Evolutionary conservation across 192 early-diverging fungal genomes (phyloP), one percentile per base, ranked within the genome.

Genomic region (Coemansia sp.): DNA sequence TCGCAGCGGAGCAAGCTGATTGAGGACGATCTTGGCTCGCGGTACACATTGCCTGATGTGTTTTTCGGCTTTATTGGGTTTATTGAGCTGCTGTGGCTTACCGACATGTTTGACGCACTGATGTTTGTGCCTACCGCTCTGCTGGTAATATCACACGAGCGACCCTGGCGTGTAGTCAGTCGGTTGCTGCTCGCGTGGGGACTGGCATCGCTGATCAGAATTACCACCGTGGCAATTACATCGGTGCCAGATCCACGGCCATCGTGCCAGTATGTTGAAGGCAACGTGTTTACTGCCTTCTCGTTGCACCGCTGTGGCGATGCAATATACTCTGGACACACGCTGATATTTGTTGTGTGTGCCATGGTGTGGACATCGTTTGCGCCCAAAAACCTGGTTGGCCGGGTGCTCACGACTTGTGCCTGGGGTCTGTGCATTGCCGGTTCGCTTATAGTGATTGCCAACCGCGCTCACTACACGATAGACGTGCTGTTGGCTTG

Each of bases 321-420:
- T 41, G 79, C 78, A 18, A 87, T 85, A 40, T 87, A 82, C 53
- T 82, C 80, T 18, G 86, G 86, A 20, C 86, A 87, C 61, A 84
- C 86, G 8, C 55, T 83, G 28, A 82, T 87, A 14, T 82, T 85
- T 58, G 79, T 84, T 0, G 71, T 84, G 38, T 83, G 77, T 21
- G 81, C 82, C 0, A 59, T 87, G 58, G 70, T 75, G 41, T 85
- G 83, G 83, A 64, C 81, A 18, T 79, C 82, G 36, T 82, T 83
- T 63, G 73, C 80, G 13, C 80, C 80, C n/a, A 55, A 59, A 10
- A 72, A 58, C 20, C 59, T 69, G 65, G 42, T 81, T 9, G 81
- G 79, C 2, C 58, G 71, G 8, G 50, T 65, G 8, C 59, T 68
- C 33, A 57, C 78, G 10, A 33, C 71, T 20, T 63, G 82, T 19